A percentile compares a stretch with the other conserved stretches of the same genome.
These are phyloP conservation scores for Blastobotrys buckinghamii DNA, from an alignment of 1,139 yeast species.

Conservation along the genomic window DNA sequence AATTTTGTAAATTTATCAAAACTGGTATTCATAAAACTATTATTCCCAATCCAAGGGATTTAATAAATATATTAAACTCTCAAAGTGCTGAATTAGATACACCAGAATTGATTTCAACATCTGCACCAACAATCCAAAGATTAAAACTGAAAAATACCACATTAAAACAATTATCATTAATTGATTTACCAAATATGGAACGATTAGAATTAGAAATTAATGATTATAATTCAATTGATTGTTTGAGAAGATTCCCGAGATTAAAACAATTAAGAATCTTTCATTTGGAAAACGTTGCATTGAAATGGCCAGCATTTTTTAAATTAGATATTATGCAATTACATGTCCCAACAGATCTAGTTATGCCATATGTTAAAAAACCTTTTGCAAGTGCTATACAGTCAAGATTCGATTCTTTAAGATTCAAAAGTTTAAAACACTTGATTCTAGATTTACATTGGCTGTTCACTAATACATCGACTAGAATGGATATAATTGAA, in stretches of 20 bases:
- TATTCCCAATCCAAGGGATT: neutral
- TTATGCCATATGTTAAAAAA: conserved; percentile 2
- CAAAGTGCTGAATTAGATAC: neutral
- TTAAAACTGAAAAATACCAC: neutral
- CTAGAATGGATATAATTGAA: neutral
- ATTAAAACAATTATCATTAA: neutral
- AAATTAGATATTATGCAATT: neutral
- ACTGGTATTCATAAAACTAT: too few species aligned
- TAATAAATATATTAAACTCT: neutral
- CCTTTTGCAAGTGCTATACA: neutral
- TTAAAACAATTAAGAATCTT: neutral
- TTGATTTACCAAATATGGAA: neutral
- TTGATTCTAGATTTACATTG: neutral
- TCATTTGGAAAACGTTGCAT: neutral
- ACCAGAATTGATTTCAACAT: neutral
- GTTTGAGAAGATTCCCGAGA: neutral
- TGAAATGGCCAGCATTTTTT: conserved; percentile 1
- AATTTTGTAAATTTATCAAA: too few species aligned
- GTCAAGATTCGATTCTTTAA: neutral
- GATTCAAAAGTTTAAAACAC: neutral
- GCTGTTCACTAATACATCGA: neutral
- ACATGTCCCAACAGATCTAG: neutral
- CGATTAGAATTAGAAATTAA: neutral
- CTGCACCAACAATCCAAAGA: neutral
- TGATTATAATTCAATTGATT: neutral